Percentiles rank a stretch among this genome's conserved stretches.
phyloP scores from a whole-genome alignment of 345 rosid species.

The Sonneratia alba region DNA sequence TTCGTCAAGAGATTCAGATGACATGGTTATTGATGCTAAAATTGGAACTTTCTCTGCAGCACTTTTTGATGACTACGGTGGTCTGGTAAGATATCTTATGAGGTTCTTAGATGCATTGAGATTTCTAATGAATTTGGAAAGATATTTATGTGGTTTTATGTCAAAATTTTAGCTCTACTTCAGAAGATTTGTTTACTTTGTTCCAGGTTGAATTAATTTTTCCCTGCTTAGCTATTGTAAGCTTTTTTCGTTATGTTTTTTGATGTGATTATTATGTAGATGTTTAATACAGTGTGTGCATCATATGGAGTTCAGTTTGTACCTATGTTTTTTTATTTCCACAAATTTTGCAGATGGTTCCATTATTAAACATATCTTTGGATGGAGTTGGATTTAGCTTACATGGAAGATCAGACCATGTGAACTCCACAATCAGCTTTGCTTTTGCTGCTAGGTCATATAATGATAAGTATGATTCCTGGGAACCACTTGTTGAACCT shows the following conservation, averaged over 20 bases:
- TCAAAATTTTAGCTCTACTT: background rate
- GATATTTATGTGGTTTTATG: background rate
- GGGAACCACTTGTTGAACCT: conserved; percentile 97
- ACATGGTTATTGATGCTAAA: conserved; percentile 61
- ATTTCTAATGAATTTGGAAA: background rate
- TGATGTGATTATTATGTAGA: background rate
- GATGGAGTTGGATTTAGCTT: conserved; percentile 60
- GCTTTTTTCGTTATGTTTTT: background rate
- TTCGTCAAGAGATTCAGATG: conserved; percentile 54
- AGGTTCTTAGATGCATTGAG: background rate
- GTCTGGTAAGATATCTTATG: conserved; percentile 57
- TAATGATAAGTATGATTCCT: conserved; percentile 81
- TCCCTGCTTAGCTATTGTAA: background rate
- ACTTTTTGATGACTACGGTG: conserved; percentile 93
- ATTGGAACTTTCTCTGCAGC: conserved; percentile 77
- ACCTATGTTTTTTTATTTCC: background rate
- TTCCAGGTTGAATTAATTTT: background rate
- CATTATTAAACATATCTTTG: conserved; percentile 70
- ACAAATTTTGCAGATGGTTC: conserved; percentile 70
- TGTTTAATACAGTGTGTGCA: background rate
- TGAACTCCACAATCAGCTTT: conserved; percentile 64
- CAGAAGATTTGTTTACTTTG: background rate
- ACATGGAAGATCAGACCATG: conserved; percentile 58
- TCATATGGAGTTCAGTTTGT: background rate
- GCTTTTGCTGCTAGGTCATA: conserved; percentile 84